phyloP scores from a whole-genome alignment of 2,329 filamentous ascomycete genomes.

The Aspergillus calidoustus region DNA sequence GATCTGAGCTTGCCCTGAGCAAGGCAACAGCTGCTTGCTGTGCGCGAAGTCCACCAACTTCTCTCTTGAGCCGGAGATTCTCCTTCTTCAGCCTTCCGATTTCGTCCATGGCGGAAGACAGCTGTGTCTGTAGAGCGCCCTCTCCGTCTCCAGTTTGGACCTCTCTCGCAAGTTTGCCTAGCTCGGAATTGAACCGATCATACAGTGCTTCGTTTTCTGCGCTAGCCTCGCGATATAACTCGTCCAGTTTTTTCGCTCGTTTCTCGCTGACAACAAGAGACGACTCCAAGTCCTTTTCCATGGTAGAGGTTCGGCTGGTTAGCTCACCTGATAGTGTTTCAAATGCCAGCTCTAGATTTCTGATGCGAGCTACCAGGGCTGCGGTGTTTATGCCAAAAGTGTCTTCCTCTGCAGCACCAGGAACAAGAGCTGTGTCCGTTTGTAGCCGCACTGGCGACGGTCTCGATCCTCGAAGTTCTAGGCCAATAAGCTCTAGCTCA shows the following conservation, averaged over 20 bases:
- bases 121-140: constrained; percentile 72
- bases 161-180: constrained; percentile 79
- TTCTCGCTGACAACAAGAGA: constrained; percentile 74
- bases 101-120: constrained; percentile 79
- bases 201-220: constrained; percentile 94
- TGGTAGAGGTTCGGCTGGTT: constrained; percentile 62
- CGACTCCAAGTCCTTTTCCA: constrained; percentile 73
- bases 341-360: constrained; percentile 70
- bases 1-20: constrained; percentile 31
- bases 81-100: constrained; percentile 79
- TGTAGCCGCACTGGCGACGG: constrained; percentile 38
- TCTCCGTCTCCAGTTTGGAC: constrained; percentile 77
- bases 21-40: constrained; percentile 43
- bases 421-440: constrained; percentile 41
- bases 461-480: constrained; percentile 68
- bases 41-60: constrained; percentile 72
- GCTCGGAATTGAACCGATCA: constrained; percentile 87
- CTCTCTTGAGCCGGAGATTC: constrained; percentile 79
- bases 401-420: constrained; percentile 19
- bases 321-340: constrained; percentile 64
- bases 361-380: constrained; percentile 57
- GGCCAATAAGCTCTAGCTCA: constrained; percentile 78
- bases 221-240: constrained; percentile 83
- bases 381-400: constrained; percentile 25
- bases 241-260: constrained; percentile 81